These are phyloP conservation scores for Plasmodium fragile DNA, from an alignment of 169 alveolate genomes.

Conservation along the genomic window DNA sequence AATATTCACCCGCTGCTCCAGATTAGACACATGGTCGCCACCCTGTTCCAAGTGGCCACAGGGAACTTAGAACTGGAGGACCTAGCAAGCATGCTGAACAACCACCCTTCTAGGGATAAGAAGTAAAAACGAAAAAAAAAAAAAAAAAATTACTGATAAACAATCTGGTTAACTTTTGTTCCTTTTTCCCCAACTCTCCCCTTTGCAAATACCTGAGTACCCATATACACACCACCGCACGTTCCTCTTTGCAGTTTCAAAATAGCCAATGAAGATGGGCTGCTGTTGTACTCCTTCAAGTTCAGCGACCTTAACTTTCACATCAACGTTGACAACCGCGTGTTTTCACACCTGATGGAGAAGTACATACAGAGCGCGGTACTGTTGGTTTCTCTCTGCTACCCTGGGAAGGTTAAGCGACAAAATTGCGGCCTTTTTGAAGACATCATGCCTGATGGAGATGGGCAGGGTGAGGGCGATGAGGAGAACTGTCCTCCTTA, in stretches of 20 bases:
- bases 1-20: background rate
- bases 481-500: background rate
- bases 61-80: conserved; percentile 10
- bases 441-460: conserved; percentile 30
- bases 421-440: conserved; percentile 15
- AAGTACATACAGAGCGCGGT: conserved; percentile 48
- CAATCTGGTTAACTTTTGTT: background rate
- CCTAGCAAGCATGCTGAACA: conserved; percentile 10
- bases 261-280: conserved; percentile 61
- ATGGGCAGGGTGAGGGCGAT: background rate
- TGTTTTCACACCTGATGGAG: conserved; percentile 41
- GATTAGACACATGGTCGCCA: conserved; percentile 75
- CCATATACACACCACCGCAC: background rate
- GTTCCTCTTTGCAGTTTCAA: conserved; percentile 9
- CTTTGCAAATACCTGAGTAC: background rate
- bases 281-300: conserved; percentile 54
- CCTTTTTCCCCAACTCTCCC: background rate
- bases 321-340: conserved; percentile 13
- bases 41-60: conserved; percentile 51
- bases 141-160: background rate
- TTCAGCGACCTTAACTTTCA: conserved; percentile 43
- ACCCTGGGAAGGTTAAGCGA: conserved; percentile 28
- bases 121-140: conserved; percentile 15
- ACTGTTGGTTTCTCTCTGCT: conserved; percentile 36
- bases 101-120: conserved; percentile 3